These are phyloP conservation scores for Arthrinium phaeospermum DNA, from an alignment of 2,329 filamentous ascomycete genomes.

Conservation along the genomic window DNA sequence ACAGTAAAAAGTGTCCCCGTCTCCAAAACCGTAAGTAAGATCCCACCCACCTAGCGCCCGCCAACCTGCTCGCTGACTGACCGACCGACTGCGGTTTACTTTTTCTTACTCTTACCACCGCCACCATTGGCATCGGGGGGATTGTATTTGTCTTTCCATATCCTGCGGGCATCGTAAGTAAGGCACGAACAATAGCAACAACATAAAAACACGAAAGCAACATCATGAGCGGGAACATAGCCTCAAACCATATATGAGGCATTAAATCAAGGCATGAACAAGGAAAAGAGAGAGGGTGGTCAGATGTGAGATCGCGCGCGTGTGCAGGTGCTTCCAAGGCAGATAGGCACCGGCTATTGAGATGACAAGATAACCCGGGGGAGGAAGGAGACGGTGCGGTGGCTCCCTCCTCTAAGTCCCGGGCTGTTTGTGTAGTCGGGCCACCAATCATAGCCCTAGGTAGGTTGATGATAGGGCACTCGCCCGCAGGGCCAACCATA, in stretches of 20 bases:
- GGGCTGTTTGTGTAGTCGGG: neutral
- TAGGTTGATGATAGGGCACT: neutral
- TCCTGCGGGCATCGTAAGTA: conserved; percentile 62
- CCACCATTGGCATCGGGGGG: conserved; percentile 44
- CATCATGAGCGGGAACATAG: conserved; percentile 17
- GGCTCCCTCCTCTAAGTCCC: neutral
- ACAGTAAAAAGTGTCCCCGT: neutral
- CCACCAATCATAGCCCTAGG: conserved; percentile 5
- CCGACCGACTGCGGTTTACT: conserved; percentile 34
- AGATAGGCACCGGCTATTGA: neutral
- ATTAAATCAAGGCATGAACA: conserved; percentile 13
- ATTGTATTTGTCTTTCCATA: conserved; percentile 97
- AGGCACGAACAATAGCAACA: neutral
- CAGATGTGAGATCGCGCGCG: neutral
- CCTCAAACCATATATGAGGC: conserved; percentile 14
- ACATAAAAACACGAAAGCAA: neutral
- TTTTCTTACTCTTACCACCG: conserved; percentile 43
- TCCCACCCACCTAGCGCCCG: neutral
- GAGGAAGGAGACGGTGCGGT: neutral
- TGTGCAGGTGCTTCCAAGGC: conserved; percentile 4
- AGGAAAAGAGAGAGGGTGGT: neutral
- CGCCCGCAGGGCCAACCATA: neutral
- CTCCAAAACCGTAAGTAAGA: neutral
- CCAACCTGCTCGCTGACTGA: neutral
- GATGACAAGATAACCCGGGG: conserved; percentile 1